These are phyloP conservation scores for Sporisorium sorghi DNA, from an alignment of 1,284 basidiomycete species.

Conservation along the genomic window DNA sequence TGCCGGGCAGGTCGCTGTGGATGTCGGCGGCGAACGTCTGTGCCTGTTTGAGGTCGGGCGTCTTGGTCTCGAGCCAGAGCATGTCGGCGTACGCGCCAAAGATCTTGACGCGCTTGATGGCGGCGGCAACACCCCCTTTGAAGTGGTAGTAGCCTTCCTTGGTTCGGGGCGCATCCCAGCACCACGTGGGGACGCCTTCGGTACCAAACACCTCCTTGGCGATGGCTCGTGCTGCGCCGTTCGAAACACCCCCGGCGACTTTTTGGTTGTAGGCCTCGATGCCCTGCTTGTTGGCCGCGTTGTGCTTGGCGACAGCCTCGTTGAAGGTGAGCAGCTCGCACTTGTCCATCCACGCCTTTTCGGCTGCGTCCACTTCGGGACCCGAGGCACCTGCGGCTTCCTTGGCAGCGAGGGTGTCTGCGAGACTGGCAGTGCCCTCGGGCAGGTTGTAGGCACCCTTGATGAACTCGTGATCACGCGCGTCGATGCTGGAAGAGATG, in stretches of 20 bases:
- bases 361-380: slow-evolving; percentile 61
- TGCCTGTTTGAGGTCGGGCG: slow-evolving; percentile 83
- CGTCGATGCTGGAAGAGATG: slow-evolving; percentile 84
- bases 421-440: slow-evolving; percentile 55
- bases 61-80: slow-evolving; percentile 82
- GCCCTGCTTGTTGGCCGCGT: slow-evolving; percentile 70
- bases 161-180: slow-evolving; percentile 91
- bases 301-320: slow-evolving; percentile 76
- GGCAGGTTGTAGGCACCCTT: slow-evolving; percentile 67
- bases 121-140: slow-evolving; percentile 83
- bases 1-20: slow-evolving; percentile 78
- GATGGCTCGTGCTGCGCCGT: slow-evolving; percentile 78
- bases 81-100: slow-evolving; percentile 74
- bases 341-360: slow-evolving; percentile 68
- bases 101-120: slow-evolving; percentile 82
- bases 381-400: slow-evolving; percentile 61
- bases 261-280: slow-evolving; percentile 74
- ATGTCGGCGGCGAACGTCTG: slow-evolving; percentile 82
- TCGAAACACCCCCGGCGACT: slow-evolving; percentile 77
- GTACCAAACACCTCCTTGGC: slow-evolving; percentile 80
- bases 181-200: slow-evolving; percentile 77
- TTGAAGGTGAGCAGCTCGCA: slow-evolving; percentile 78
- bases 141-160: slow-evolving; percentile 92
- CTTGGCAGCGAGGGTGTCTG: slow-evolving; percentile 62
- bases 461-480: slow-evolving; percentile 74